These are phyloP conservation scores for Alternaria brassicicola DNA, from an alignment of 2,329 filamentous ascomycete species.

Conservation along the genomic window DNA sequence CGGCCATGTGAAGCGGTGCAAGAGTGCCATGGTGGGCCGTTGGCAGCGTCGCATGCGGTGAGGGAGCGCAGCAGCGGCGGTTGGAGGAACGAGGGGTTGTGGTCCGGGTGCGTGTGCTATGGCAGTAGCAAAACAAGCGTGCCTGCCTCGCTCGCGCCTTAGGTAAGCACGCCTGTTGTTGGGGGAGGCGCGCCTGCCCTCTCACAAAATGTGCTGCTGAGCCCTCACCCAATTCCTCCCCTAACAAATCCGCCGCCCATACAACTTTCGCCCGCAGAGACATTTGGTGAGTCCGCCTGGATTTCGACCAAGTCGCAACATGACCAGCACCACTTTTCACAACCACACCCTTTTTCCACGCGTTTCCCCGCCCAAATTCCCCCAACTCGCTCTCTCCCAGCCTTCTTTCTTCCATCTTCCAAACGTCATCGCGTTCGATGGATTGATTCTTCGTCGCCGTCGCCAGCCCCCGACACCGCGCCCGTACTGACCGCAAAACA, in stretches of 20 bases:
- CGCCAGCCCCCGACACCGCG: conserved; percentile 21
- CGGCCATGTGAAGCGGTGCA: neutral
- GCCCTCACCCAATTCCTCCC: conserved; percentile 16
- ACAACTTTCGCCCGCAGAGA: conserved; percentile 36
- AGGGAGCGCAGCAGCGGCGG: conserved; percentile 20
- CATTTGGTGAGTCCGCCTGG: conserved; percentile 44
- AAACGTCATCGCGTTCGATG: conserved; percentile 38
- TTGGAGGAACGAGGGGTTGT: conserved; percentile 18
- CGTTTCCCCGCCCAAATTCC: conserved; percentile 42
- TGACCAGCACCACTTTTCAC: conserved; percentile 31
- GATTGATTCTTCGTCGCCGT: conserved; percentile 40
- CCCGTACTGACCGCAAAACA: conserved; percentile 43
- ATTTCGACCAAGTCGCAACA: conserved; percentile 19
- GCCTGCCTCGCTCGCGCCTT: conserved; percentile 11
- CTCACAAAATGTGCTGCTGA: conserved; percentile 7
- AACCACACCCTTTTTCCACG: conserved; percentile 39
- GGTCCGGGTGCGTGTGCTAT: conserved; percentile 20
- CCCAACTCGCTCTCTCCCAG: conserved; percentile 30
- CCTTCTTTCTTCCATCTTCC: conserved; percentile 39
- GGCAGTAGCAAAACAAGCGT: conserved; percentile 23
- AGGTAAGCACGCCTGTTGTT: conserved; percentile 15
- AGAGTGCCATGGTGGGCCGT: conserved; percentile 9
- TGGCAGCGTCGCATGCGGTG: conserved; percentile 18
- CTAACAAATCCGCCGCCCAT: conserved; percentile 24
- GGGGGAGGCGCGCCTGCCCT: conserved; percentile 10